Evolutionary conservation across 2,329 filamentous ascomycete genomes (phyloP).

Genomic region (Fusarium sp.): DNA sequence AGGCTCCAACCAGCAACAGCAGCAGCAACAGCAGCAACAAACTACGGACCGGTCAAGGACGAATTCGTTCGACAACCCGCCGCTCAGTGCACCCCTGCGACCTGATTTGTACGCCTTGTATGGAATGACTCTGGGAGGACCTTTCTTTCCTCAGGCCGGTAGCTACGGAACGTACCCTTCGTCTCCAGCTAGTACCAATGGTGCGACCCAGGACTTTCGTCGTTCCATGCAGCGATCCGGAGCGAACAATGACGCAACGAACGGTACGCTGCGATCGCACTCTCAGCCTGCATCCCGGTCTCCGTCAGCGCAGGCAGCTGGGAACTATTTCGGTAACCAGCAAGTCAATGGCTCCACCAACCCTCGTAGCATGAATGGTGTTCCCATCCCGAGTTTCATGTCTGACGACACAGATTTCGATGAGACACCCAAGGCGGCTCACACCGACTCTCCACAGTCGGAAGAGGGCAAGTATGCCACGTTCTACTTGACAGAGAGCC

Average conservation of each 20-base stretch:
- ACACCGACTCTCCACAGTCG: constrained; percentile 59
- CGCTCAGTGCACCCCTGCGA: constrained; percentile 66
- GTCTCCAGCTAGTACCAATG: constrained; percentile 61
- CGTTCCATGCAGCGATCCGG: constrained; percentile 67
- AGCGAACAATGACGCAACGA: constrained; percentile 61
- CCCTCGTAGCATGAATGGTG: constrained; percentile 58
- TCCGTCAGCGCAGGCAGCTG: constrained; percentile 42
- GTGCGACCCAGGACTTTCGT: constrained; percentile 62
- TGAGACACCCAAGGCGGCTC: constrained; percentile 51
- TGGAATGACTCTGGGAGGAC: constrained; percentile 52
- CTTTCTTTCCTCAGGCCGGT: constrained; percentile 59
- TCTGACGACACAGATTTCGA: constrained; percentile 65
- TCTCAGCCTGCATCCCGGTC: constrained; percentile 71
- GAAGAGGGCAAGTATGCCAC: constrained; percentile 53
- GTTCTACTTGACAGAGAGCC: constrained; percentile 43
- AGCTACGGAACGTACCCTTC: constrained; percentile 66
- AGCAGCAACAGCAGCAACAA: constrained; percentile 35
- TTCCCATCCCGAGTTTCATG: constrained; percentile 65
- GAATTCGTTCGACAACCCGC: constrained; percentile 71
- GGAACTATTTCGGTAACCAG: constrained; percentile 45
- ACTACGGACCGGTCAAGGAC: constrained; percentile 65
- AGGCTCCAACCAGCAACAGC: constrained; percentile 41
- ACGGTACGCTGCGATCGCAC: constrained; percentile 70
- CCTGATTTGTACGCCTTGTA: constrained; percentile 67
- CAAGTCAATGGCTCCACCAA: constrained; percentile 50